Evolutionary conservation across 225 moss, liverwort and hornwort species (phyloP).

Genomic region (Physcomitrium patens): DNA sequence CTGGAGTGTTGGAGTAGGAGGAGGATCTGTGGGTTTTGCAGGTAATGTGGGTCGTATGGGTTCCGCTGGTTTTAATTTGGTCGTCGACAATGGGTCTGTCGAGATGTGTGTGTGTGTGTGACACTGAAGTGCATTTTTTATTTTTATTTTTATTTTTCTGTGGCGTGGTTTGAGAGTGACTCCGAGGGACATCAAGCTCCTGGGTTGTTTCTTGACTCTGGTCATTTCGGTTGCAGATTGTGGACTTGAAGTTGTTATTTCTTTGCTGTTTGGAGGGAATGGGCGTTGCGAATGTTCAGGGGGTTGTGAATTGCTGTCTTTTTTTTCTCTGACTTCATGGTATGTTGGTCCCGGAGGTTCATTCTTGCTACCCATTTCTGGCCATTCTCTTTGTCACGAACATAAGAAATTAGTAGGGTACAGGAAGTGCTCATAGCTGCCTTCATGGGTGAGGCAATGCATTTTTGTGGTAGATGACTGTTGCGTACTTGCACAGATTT

Average conservation of each 20-base stretch:
- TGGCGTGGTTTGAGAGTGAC: conserved; percentile 13
- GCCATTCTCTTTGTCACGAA: neutral
- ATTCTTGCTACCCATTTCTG: neutral
- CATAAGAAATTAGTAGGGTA: neutral
- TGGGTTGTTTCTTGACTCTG: neutral
- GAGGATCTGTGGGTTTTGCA: no score
- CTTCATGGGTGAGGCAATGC: conserved; percentile 2
- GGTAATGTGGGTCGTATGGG: neutral
- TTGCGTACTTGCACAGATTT: neutral
- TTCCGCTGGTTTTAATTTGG: conserved; percentile 14
- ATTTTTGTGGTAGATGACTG: neutral
- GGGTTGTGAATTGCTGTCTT: neutral
- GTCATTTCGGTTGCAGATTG: conserved; percentile 4
- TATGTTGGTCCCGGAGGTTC: neutral
- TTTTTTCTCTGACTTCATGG: neutral
- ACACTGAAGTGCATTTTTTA: neutral
- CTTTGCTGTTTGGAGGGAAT: neutral
- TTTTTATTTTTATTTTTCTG: no score
- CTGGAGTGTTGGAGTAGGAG: no score
- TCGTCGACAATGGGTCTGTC: neutral
- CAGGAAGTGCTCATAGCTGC: neutral
- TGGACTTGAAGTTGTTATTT: neutral
- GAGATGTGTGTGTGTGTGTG: neutral
- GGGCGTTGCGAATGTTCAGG: neutral
- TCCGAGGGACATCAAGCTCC: neutral